Evolutionary conservation across 2,329 filamentous ascomycete genomes (phyloP), one percentile per base, ranked within the genome.

Genomic region (Trichophyton benhamiae): DNA sequence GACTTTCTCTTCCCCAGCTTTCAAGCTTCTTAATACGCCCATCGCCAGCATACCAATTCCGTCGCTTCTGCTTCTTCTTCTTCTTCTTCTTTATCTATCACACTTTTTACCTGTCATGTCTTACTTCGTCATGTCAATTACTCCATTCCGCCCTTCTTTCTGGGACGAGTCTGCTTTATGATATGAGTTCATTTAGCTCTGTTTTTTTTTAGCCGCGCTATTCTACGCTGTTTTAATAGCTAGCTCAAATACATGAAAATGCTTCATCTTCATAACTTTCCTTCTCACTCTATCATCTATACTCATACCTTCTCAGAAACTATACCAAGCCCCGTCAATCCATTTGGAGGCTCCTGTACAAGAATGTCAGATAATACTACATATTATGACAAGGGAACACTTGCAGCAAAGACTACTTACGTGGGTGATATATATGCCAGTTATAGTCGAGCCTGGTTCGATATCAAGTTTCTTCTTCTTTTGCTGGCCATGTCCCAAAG

Each of bases 401-500:
- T n/a, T n/a, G 13, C 7, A 13, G 13, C 30, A 17, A 25, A 20
- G 1, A 4, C n/a, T 4, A 64, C 65, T 41, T 63, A 67, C 66
- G 60, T 66, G 62, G 61, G 65, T 67, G 20, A 65, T 60, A 52
- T 66, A 67, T 59, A 68, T 62, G 36, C 66, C 66, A 9, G 64
- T 68, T 42, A 68, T 63, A 11, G 66, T 66, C 13, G 44, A 61
- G 6, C 61, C 65, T 3, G 60, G 58, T 9, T 41, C 27, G 11
- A 67, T 63, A 38, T 62, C 57, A 5, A 63, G 22, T n/a, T 22
- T 58, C 55, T 53, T 33, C 61, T 66, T 55, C 44, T 62, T 62
- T 30, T n/a, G 58, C 61, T 49, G 63, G 59, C 1, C 58, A 62
- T 17, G 49, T 13, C 41, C 58, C 15, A 52, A 48, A 4, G 59